phyloP scores from a whole-genome alignment of 2,329 filamentous ascomycete genomes.

The Aspergillus alliaceus region DNA sequence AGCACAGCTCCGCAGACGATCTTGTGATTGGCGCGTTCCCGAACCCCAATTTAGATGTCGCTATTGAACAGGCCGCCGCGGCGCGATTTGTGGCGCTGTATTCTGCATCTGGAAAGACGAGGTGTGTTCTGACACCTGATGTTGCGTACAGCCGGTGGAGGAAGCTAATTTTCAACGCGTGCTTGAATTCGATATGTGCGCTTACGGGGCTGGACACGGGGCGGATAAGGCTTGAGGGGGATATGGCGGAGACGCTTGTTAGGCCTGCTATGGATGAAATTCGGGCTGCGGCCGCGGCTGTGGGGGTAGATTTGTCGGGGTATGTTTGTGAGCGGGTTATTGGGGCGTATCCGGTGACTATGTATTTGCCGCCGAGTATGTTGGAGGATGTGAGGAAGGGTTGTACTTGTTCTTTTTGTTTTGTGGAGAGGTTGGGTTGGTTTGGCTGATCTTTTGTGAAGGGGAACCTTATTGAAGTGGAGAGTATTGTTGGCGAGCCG shows the following conservation, averaged over 20 bases:
- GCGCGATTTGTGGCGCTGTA: conserved; percentile 51
- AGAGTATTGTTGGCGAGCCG: conserved; percentile 57
- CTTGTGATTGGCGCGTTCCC: conserved; percentile 54
- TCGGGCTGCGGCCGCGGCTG: conserved; percentile 44
- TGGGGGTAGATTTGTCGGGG: conserved; percentile 45
- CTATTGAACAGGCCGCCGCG: conserved; percentile 13
- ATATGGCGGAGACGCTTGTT: conserved; percentile 49
- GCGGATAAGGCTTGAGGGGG: conserved; percentile 48
- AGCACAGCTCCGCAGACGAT: conserved; percentile 54
- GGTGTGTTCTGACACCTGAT: conserved; percentile 39
- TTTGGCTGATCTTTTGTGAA: conserved; percentile 12
- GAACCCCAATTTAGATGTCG: conserved; percentile 8
- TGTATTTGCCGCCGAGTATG: conserved; percentile 44
- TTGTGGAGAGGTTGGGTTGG: background rate
- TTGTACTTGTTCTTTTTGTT: background rate
- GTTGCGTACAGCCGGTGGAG: conserved; percentile 32
- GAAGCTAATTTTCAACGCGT: conserved; percentile 52
- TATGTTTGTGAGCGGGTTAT: conserved; percentile 47
- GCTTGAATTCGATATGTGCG: conserved; percentile 55
- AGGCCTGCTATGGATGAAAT: conserved; percentile 52
- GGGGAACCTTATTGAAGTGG: conserved; percentile 57
- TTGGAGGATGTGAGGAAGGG: conserved; percentile 40
- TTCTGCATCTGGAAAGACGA: conserved; percentile 46
- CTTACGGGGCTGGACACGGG: conserved; percentile 54
- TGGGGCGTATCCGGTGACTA: conserved; percentile 47